A percentile compares a stretch with the other conserved stretches of the same genome.
These are phyloP conservation scores for Dothistroma septosporum DNA, from an alignment of 2,329 filamentous ascomycete genomes.

Conservation along the genomic window DNA sequence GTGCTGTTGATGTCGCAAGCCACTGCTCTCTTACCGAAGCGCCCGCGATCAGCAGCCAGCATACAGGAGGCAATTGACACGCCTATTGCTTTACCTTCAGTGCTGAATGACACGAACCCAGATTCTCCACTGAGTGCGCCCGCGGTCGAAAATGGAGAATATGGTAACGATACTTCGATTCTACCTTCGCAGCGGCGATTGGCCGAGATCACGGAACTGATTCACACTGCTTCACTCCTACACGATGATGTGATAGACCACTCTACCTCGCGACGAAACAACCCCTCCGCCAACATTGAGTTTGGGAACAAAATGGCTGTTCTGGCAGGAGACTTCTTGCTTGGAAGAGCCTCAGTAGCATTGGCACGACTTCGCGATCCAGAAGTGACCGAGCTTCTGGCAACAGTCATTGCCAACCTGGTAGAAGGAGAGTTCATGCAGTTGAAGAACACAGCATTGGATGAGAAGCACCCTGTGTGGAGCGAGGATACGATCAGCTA, in stretches of 20 bases:
- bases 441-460: conserved; percentile 87
- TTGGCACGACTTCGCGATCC: conserved; percentile 84
- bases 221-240: conserved; percentile 91
- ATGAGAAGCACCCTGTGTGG: conserved; percentile 79
- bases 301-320: conserved; percentile 99
- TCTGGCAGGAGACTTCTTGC: conserved; percentile 89
- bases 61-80: conserved; percentile 49
- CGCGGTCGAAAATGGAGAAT: conserved; percentile 44
- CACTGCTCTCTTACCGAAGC: conserved; percentile 72
- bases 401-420: conserved; percentile 94
- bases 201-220: conserved; percentile 94
- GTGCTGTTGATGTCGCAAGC: conserved; percentile 95
- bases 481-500: conserved; percentile 86
- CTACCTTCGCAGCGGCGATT: conserved; percentile 88
- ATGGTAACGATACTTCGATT: conserved; percentile 58
- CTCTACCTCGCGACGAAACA: conserved; percentile 76
- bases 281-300: conserved; percentile 83
- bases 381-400: conserved; percentile 89
- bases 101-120: conserved; percentile 81
- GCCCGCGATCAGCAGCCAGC: conserved; percentile 40
- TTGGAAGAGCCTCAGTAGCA: conserved; percentile 89
- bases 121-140: conserved; percentile 50
- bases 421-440: conserved; percentile 99
- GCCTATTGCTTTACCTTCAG: conserved; percentile 55
- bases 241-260: conserved; percentile 99